Evolutionary conservation across 2,329 filamentous ascomycete genomes (phyloP).

Genomic region (Fusarium domesticum): DNA sequence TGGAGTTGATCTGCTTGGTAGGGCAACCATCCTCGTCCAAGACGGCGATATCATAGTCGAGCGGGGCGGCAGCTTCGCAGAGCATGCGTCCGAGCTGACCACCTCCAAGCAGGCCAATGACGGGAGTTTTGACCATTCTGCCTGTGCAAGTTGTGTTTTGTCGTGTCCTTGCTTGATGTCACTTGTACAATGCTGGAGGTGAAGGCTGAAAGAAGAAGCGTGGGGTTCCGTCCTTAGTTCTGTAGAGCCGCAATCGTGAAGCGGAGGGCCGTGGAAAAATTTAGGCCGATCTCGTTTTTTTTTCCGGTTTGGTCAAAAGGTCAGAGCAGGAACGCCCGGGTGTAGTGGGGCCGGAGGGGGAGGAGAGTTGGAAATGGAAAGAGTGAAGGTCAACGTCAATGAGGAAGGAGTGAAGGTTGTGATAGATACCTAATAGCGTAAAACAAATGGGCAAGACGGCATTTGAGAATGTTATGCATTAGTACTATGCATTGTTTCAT

Average conservation of each 20-base stretch:
- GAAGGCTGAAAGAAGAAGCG: no score
- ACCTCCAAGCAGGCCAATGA: slow-evolving; percentile 53
- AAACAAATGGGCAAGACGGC: no score
- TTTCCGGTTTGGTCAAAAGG: slow-evolving; percentile 6
- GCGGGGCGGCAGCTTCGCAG: slow-evolving; percentile 71
- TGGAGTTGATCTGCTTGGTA: slow-evolving; percentile 81
- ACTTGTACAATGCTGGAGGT: no score
- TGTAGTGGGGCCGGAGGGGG: slow-evolving; percentile 10
- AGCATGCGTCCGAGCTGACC: slow-evolving; percentile 93
- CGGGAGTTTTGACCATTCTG: not conserved
- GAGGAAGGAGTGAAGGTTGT: no score
- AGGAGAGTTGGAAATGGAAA: slow-evolving; percentile 12
- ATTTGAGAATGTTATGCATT: no score
- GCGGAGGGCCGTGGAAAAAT: not conserved
- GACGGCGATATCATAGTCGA: slow-evolving; percentile 76
- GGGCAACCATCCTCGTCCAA: slow-evolving; percentile 75
- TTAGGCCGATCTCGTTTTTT: not conserved
- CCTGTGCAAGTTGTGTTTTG: no score
- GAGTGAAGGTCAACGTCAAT: not conserved
- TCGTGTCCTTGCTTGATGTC: not conserved
- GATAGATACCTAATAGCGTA: no score
- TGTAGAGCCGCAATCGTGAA: not conserved
- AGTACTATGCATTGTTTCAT: no score
- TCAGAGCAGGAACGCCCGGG: slow-evolving; percentile 3
- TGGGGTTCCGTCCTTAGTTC: no score